Evolutionary conservation across 1,284 basidiomycete genomes (phyloP).

Genomic region (Gymnopus androsaceus): DNA sequence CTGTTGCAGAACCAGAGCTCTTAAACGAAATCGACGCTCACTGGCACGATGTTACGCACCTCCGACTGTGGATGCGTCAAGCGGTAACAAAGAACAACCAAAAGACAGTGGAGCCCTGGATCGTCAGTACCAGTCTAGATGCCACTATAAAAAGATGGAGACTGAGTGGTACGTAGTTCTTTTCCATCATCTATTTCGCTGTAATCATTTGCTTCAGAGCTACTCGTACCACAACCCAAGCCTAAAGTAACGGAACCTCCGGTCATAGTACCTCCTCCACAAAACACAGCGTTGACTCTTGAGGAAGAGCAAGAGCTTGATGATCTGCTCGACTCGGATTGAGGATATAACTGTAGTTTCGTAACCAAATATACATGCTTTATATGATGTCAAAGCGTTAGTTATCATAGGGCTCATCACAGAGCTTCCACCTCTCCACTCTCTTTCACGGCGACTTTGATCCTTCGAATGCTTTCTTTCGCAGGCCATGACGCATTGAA

Average conservation of each 20-base stretch:
- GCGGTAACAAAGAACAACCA: slow-evolving; percentile 43
- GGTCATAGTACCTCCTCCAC: slow-evolving; percentile 2
- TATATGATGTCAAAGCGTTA: background rate
- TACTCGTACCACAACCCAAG: slow-evolving; percentile 45
- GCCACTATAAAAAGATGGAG: slow-evolving; percentile 84
- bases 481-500: slow-evolving; percentile 31
- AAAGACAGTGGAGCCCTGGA: slow-evolving; percentile 66
- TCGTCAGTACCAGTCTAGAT: slow-evolving; percentile 83
- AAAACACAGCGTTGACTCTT: slow-evolving; percentile 51
- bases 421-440: slow-evolving; percentile 10
- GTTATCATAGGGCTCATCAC: background rate
- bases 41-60: slow-evolving; percentile 80
- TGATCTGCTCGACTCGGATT: slow-evolving; percentile 70
- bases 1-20: slow-evolving; percentile 63
- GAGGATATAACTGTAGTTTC: background rate
- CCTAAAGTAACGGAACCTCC: slow-evolving; percentile 21
- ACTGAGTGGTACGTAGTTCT: slow-evolving; percentile 56
- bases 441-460: slow-evolving; percentile 20
- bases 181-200: background rate
- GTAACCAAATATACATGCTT: background rate
- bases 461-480: slow-evolving; percentile 23
- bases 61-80: slow-evolving; percentile 70
- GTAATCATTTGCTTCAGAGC: slow-evolving; percentile 39
- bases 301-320: slow-evolving; percentile 82
- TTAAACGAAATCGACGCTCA: slow-evolving; percentile 78